These are phyloP conservation scores for Coemansia sp. DNA, from an alignment of 192 early-diverging fungal species.

Conservation along the genomic window DNA sequence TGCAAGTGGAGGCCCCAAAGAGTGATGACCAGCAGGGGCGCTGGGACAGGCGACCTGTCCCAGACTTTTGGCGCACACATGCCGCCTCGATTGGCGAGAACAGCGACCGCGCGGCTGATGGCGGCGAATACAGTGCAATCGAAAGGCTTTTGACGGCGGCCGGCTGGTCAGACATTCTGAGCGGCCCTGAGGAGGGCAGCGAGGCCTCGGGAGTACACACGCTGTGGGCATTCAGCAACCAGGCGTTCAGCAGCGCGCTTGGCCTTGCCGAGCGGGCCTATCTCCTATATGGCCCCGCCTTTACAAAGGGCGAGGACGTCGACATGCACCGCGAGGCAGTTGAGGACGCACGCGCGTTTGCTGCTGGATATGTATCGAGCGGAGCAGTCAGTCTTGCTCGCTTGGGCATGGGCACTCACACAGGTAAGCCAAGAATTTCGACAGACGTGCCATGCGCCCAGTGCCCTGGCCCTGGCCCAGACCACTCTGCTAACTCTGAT, in stretches of 20 bases:
- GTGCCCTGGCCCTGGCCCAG: too few species aligned
- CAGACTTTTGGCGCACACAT: neutral
- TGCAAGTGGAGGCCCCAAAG: constrained; percentile 14
- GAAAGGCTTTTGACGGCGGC: constrained; percentile 32
- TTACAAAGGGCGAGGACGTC: constrained; percentile 35
- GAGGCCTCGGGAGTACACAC: constrained; percentile 28
- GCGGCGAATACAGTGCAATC: constrained; percentile 20
- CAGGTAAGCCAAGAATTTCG: constrained; percentile 13
- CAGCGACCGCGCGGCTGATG: neutral
- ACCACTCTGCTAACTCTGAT: neutral
- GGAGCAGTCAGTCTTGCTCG: constrained; percentile 37
- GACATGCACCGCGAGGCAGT: constrained; percentile 14
- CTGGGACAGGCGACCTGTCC: neutral
- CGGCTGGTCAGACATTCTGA: constrained; percentile 34
- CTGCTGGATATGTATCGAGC: constrained; percentile 19
- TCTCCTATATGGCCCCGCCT: constrained; percentile 31
- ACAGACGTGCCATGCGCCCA: neutral
- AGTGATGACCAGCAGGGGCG: neutral
- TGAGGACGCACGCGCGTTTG: constrained; percentile 26
- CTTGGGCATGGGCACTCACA: constrained; percentile 34
- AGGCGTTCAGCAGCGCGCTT: constrained; percentile 23
- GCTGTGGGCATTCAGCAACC: constrained; percentile 48
- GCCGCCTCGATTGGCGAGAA: neutral
- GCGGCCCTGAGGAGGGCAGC: neutral
- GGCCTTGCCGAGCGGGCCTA: constrained; percentile 41